A percentile compares a stretch with the other conserved stretches of the same genome.
phyloP scores from a whole-genome alignment of 371 early-diverging fungal species.

The Mortierella sp. region DNA sequence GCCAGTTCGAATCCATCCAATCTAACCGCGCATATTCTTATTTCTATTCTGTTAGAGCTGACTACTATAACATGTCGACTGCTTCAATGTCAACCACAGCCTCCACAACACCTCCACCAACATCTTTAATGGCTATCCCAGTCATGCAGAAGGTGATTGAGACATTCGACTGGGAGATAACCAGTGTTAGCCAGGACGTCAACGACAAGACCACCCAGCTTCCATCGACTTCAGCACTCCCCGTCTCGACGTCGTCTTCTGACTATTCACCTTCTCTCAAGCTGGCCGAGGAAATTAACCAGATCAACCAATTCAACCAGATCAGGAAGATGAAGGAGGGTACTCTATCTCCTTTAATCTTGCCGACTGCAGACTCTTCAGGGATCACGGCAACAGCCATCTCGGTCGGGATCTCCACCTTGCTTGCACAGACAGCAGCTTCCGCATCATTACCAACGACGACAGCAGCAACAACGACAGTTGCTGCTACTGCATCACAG shows the following conservation, averaged over 20 bases:
- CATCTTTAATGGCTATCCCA: background rate
- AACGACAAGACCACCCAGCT: background rate
- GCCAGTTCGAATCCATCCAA: background rate
- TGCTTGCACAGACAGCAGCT: conserved; percentile 25
- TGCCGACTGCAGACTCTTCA: background rate
- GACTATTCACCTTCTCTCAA: conserved; percentile 23
- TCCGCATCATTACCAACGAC: background rate
- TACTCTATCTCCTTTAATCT: background rate
- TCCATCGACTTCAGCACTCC: background rate
- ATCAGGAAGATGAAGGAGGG: background rate
- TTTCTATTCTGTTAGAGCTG: background rate
- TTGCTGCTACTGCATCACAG: background rate
- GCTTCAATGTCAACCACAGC: background rate
- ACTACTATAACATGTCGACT: background rate
- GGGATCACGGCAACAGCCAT: background rate
- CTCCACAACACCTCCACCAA: background rate
- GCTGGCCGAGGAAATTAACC: conserved; percentile 30
- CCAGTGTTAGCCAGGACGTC: background rate
- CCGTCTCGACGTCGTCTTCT: background rate
- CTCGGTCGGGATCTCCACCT: conserved; percentile 19
- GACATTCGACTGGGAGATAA: conserved; percentile 1
- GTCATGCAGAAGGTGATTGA: conserved; percentile 8
- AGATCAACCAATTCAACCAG: conserved; percentile 25
- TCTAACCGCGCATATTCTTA: background rate
- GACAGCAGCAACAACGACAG: background rate